Conservation (phyloP, 2,329 filamentous ascomycete genomes). For the Aspergillus jensenii region DNA sequence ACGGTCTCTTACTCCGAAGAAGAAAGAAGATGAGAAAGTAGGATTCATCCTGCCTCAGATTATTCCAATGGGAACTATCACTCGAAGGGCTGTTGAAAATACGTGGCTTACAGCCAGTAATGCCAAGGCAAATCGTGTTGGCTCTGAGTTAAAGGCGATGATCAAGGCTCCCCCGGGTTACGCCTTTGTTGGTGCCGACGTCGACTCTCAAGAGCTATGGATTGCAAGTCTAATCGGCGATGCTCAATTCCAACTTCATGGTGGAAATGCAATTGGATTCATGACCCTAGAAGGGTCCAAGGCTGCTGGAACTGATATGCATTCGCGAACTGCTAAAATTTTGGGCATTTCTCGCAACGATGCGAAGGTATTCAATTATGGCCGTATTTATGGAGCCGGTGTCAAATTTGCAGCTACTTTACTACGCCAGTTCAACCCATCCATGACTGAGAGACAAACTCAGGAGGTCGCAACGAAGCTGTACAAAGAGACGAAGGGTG, state of each 20-base stretch:
- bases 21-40: conserved; percentile 39
- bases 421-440: conserved; percentile 89
- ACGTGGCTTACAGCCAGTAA: conserved; percentile 98
- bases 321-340: conserved; percentile 89
- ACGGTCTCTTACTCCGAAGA: conserved; percentile 18
- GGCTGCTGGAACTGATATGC: conserved; percentile 86
- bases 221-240: conserved; percentile 95
- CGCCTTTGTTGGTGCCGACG: conserved; percentile 92
- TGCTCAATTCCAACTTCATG: conserved; percentile 90
- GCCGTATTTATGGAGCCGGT: conserved; percentile 96
- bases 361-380: conserved; percentile 98
- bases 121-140: conserved; percentile 92
- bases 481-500: conserved; percentile 87
- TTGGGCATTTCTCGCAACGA: conserved; percentile 92
- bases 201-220: conserved; percentile 97
- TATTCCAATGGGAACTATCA: conserved; percentile 98
- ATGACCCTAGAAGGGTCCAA: conserved; percentile 99
- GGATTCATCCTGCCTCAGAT: conserved; percentile 94
- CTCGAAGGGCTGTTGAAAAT: conserved; percentile 89
- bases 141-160: conserved; percentile 97
- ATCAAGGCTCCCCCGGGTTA: conserved; percentile 88
- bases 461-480: conserved; percentile 72
- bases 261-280: conserved; percentile 95
- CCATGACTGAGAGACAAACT: conserved; percentile 76
- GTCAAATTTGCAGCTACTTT: conserved; percentile 89